Evolutionary conservation across 805 yeast species (phyloP).

Genomic region (Lipomyces yamanashiensis): DNA sequence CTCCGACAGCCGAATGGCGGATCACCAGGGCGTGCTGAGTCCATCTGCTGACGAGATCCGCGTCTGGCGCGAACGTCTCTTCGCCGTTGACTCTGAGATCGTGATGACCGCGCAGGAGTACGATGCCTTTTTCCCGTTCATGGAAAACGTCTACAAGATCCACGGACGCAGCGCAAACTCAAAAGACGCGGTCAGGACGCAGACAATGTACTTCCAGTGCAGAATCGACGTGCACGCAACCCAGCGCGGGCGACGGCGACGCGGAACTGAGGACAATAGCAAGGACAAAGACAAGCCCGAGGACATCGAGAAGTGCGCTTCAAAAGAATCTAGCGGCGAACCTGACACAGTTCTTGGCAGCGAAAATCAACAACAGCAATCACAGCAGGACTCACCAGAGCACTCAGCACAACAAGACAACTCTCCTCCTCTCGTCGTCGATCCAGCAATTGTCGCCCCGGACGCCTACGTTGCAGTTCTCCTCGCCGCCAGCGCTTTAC

Average conservation of each 20-base stretch:
- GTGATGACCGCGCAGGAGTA: constrained; percentile 26
- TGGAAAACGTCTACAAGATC: constrained; percentile 32
- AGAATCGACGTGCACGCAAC: constrained; percentile 25
- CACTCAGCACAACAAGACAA: not conserved
- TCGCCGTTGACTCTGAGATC: constrained; percentile 20
- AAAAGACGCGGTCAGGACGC: constrained; percentile 23
- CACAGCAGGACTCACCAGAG: not conserved
- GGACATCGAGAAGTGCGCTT: not conserved
- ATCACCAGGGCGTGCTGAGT: not conserved
- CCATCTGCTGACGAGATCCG: constrained; percentile 10
- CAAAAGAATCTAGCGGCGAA: not conserved
- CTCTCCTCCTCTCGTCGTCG: constrained; percentile 1
- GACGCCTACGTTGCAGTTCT: constrained; percentile 16
- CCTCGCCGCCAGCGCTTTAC: constrained; percentile 5
- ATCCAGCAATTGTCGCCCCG: constrained; percentile 13
- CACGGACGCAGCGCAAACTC: constrained; percentile 33
- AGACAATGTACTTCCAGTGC: constrained; percentile 30
- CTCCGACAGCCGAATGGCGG: not conserved
- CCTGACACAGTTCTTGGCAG: not conserved
- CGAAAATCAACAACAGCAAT: not conserved
- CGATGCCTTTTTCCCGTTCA: constrained; percentile 20
- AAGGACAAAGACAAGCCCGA: not conserved
- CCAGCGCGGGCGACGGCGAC: constrained; percentile 6
- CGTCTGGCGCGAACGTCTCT: constrained; percentile 27
- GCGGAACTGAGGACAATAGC: not conserved